A percentile compares a stretch with the other conserved stretches of the same genome.
Evolutionary conservation across 176 grass and related monocot species (phyloP).

Genomic region (Avena sativa): DNA sequence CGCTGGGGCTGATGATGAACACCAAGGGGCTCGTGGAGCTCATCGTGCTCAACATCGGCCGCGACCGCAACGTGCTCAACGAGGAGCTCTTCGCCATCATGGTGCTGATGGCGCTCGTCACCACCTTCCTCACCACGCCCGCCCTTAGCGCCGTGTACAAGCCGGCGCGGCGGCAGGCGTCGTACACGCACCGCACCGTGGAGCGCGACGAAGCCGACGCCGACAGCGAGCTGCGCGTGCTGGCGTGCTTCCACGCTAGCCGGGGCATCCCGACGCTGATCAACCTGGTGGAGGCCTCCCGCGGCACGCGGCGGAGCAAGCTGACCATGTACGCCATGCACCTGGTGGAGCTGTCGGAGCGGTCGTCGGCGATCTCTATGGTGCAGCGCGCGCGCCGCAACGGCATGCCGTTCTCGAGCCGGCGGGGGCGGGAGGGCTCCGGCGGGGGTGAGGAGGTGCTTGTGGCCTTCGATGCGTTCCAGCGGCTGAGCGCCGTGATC

Average conservation of each 20-base stretch:
- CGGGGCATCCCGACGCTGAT: slow-evolving; percentile 65
- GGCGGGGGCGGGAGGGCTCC: background rate
- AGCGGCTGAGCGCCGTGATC: slow-evolving; percentile 48
- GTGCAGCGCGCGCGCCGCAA: slow-evolving; percentile 65
- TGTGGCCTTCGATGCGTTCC: slow-evolving; percentile 73
- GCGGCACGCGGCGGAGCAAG: slow-evolving; percentile 46
- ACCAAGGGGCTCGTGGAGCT: slow-evolving; percentile 72
- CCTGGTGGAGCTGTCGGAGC: slow-evolving; percentile 68
- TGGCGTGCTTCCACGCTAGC: slow-evolving; percentile 69
- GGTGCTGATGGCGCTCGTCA: slow-evolving; percentile 65
- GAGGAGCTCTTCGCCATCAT: slow-evolving; percentile 66
- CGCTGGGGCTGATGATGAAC: slow-evolving; percentile 70
- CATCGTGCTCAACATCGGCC: slow-evolving; percentile 71
- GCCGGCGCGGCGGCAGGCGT: slow-evolving; percentile 25
- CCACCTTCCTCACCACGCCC: slow-evolving; percentile 62
- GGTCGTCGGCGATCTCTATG: slow-evolving; percentile 60
- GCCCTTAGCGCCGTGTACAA: slow-evolving; percentile 51
- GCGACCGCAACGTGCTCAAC: slow-evolving; percentile 67
- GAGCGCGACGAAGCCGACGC: slow-evolving; percentile 42
- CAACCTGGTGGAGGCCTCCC: slow-evolving; percentile 63
- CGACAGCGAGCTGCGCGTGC: slow-evolving; percentile 63
- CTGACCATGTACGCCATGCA: slow-evolving; percentile 75
- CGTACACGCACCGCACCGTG: slow-evolving; percentile 61
- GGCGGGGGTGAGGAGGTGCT: slow-evolving; percentile 26
- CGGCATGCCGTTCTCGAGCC: slow-evolving; percentile 58